These are phyloP conservation scores for Alternaria arbusti DNA, from an alignment of 2,329 filamentous ascomycete genomes.

Conservation along the genomic window DNA sequence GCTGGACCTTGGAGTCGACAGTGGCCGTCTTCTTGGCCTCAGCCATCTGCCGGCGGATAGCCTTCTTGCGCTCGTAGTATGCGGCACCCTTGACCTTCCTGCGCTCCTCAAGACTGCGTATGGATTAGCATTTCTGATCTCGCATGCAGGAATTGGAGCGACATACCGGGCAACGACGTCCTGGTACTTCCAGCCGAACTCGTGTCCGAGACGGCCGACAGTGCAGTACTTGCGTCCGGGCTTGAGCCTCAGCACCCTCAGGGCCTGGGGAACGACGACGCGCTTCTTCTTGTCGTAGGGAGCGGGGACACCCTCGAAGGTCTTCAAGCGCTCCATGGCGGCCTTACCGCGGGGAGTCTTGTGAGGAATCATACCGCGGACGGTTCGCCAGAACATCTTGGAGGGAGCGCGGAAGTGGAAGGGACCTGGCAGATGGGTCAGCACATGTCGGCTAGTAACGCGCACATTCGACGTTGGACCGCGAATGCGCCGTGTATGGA, in stretches of 20 bases:
- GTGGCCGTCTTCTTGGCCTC: slow-evolving; percentile 92
- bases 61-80: slow-evolving; percentile 99
- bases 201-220: slow-evolving; percentile 94
- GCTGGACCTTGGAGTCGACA: slow-evolving; percentile 84
- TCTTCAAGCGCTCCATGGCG: slow-evolving; percentile 98
- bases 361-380: slow-evolving; percentile 99
- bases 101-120: slow-evolving; percentile 90
- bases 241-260: slow-evolving; percentile 95
- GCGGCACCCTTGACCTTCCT: slow-evolving; percentile 99
- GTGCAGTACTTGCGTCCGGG: slow-evolving; percentile 99
- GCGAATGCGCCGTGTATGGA: background rate
- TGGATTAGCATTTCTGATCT: slow-evolving; percentile 25
- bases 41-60: slow-evolving; percentile 84
- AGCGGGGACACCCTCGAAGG: slow-evolving; percentile 98
- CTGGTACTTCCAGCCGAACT: slow-evolving; percentile 99
- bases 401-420: slow-evolving; percentile 99
- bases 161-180: slow-evolving; percentile 97
- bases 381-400: slow-evolving; percentile 99
- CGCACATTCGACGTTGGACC: background rate
- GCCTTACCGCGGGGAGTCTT: slow-evolving; percentile 98
- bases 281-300: slow-evolving; percentile 99
- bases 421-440: slow-evolving; percentile 68
- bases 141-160: background rate
- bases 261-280: slow-evolving; percentile 97
- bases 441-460: slow-evolving; percentile 3